Evolutionary conservation across 257 asterid species (phyloP), one percentile per base, ranked within the genome.

Genomic region (Fraxinus americana): DNA sequence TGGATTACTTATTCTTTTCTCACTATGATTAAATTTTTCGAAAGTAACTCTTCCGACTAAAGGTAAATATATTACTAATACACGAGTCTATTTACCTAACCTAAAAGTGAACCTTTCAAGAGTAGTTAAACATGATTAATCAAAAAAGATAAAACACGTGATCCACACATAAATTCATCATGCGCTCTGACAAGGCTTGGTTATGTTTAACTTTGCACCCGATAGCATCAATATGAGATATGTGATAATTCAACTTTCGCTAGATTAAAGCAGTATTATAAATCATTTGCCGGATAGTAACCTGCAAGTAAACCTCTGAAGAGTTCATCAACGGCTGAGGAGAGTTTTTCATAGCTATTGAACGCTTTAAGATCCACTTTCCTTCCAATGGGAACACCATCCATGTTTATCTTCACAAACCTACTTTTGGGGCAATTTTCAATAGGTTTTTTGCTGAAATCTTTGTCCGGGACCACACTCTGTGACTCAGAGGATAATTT

Each of bases 251-350:
- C 65, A 54, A 17, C 27, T 54, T n/a, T 17, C 4, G 65, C 27
- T 54, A 0, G 7, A n/a, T 54, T 27, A 54, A 54, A 17, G 23
- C 27, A 54, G 25, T 16, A 54, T 1, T 23, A 23, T 63, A 25
- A 63, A 63, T 25, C 19, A 27, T 63, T 4, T 63, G 16, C 57
- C 0, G n/a, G 19, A 48, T 14, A 23, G 29, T 19, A 67, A 94
- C 99, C 99, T 82, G 97, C 93, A 71, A 91, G 88, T 81, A 95
- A 98, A 79, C 89, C 97, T 81, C 91, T 82, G 86, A 95, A 95
- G 74, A 95, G 97, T 30, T 93, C 89, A 76, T 93, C 97, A 50
- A 91, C 97, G 63, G 91, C 94, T 72, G 80, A n/a, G 29, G 97
- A 88, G 7, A 95, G 92, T 69, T 91, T 91, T 25, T 90, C 92